Evolutionary conservation across 495 filamentous ascomycete species (phyloP).

Genomic region (Trichoderma erinaceum): DNA sequence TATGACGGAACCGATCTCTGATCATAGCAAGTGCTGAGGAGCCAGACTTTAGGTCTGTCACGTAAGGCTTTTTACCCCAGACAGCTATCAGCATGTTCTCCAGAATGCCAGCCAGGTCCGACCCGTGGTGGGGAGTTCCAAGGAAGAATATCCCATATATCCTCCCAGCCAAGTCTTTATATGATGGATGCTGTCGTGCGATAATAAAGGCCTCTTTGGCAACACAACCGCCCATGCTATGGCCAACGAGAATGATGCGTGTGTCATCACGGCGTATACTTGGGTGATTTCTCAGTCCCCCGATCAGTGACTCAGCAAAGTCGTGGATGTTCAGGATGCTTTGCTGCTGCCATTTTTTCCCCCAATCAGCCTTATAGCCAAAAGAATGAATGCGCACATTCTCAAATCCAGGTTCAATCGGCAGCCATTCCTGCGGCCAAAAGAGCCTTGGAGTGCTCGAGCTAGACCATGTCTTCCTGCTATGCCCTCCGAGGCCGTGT

Average conservation of each 20-base stretch:
- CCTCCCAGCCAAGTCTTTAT: conserved; percentile 26
- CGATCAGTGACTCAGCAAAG: conserved; percentile 18
- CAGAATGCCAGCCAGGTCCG: conserved; percentile 38
- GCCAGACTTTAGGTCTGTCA: conserved; percentile 22
- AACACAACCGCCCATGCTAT: conserved; percentile 51
- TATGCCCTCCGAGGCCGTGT: too few relatives aligned
- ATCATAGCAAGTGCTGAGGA: conserved; percentile 20
- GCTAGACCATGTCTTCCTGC: too few relatives aligned
- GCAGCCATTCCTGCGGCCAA: conserved; percentile 23
- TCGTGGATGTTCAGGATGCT: conserved; percentile 17
- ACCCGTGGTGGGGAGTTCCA: conserved; percentile 47
- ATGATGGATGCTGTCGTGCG: conserved; percentile 24
- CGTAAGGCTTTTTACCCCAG: conserved; percentile 23
- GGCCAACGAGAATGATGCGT: conserved; percentile 42
- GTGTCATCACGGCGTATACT: conserved; percentile 21
- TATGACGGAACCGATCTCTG: conserved; percentile 30
- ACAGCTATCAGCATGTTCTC: conserved; percentile 30
- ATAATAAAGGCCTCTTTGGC: conserved; percentile 41
- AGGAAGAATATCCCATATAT: conserved; percentile 46
- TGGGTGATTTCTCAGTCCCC: too few relatives aligned
- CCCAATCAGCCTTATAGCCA: too few relatives aligned
- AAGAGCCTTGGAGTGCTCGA: too few relatives aligned
- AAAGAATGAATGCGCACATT: too few relatives aligned
- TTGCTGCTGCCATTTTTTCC: too few relatives aligned
- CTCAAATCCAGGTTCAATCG: conserved; percentile 30